phyloP scores from a whole-genome alignment of 495 filamentous ascomycete species.

The Podospora tetraspora region DNA sequence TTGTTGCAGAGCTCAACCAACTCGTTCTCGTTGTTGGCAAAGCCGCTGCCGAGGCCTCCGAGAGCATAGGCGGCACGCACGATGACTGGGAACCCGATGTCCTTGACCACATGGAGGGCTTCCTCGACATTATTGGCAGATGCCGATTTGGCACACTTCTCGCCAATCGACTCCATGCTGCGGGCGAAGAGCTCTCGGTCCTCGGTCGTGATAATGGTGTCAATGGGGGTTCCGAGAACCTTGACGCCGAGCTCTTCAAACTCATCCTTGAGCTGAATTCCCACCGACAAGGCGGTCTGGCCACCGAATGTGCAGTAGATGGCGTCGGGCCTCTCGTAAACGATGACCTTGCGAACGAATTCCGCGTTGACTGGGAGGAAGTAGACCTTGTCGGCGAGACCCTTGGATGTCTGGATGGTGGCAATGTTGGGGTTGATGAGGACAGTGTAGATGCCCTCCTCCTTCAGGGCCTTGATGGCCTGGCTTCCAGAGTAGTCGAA shows the following conservation, averaged over 20 bases:
- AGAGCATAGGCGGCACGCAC: slow-evolving; percentile 95
- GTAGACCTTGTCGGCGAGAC: slow-evolving; percentile 95
- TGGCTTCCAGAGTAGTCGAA: slow-evolving; percentile 97
- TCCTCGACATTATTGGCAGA: slow-evolving; percentile 84
- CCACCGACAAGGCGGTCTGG: slow-evolving; percentile 90
- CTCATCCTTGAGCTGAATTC: slow-evolving; percentile 94
- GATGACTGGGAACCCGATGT: slow-evolving; percentile 93
- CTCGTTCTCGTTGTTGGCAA: slow-evolving; percentile 85
- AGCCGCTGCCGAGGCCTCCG: slow-evolving; percentile 91
- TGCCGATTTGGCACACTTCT: slow-evolving; percentile 96
- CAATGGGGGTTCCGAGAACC: slow-evolving; percentile 92
- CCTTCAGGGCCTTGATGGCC: slow-evolving; percentile 94
- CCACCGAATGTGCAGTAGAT: slow-evolving; percentile 96
- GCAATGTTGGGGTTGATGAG: slow-evolving; percentile 99
- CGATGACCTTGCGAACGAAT: slow-evolving; percentile 94
- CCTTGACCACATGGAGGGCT: slow-evolving; percentile 73
- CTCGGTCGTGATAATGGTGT: slow-evolving; percentile 97
- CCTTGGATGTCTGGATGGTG: slow-evolving; percentile 97
- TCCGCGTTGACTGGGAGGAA: slow-evolving; percentile 96
- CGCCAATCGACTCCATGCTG: slow-evolving; percentile 96
- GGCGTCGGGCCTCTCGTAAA: slow-evolving; percentile 85
- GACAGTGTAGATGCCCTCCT: slow-evolving; percentile 88
- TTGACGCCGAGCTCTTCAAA: slow-evolving; percentile 85
- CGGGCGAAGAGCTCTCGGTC: slow-evolving; percentile 95
- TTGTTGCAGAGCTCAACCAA: slow-evolving; percentile 88